These are phyloP conservation scores for Lasiodiplodia sp. DNA, from an alignment of 2,329 filamentous ascomycete genomes.

Conservation along the genomic window DNA sequence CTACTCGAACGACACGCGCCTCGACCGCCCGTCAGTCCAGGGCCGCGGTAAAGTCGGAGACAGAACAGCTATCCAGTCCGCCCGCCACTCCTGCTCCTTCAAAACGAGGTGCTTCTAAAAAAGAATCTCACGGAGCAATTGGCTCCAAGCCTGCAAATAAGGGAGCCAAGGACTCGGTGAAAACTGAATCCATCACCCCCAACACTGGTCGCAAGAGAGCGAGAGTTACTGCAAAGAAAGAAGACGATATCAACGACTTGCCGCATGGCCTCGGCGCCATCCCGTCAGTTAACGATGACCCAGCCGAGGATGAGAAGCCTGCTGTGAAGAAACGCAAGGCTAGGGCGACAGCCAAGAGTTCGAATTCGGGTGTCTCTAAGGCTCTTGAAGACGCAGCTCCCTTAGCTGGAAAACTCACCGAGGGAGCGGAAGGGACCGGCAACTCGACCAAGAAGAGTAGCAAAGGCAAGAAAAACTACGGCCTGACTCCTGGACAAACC, in stretches of 20 bases:
- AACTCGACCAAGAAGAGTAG: conserved; percentile 37
- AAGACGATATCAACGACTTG: conserved; percentile 56
- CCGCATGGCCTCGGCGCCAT: conserved; percentile 63
- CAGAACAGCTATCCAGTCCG: conserved; percentile 53
- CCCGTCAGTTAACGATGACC: conserved; percentile 28
- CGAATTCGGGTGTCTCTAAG: conserved; percentile 34
- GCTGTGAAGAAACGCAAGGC: conserved; percentile 11
- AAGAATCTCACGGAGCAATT: conserved; percentile 35
- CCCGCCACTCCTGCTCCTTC: conserved; percentile 47
- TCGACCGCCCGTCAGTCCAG: conserved; percentile 35
- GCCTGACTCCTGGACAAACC: conserved; percentile 57
- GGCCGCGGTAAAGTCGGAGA: conserved; percentile 34
- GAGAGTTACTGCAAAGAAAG: conserved; percentile 45
- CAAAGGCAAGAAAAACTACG: conserved; percentile 51
- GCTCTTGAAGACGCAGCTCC: conserved; percentile 33
- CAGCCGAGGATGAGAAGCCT: conserved; percentile 15
- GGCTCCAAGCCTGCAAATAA: conserved; percentile 33
- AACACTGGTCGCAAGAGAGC: conserved; percentile 45
- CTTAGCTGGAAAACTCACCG: conserved; percentile 38
- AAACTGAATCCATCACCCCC: conserved; percentile 30
- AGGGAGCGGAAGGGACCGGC: neutral
- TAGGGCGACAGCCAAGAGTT: conserved; percentile 28
- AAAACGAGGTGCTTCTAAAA: conserved; percentile 30
- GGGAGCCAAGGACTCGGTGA: neutral
- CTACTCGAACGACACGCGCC: conserved; percentile 41